These are phyloP conservation scores for Phytophthora vignae DNA, from an alignment of 352 stramenopile species.

Conservation along the genomic window DNA sequence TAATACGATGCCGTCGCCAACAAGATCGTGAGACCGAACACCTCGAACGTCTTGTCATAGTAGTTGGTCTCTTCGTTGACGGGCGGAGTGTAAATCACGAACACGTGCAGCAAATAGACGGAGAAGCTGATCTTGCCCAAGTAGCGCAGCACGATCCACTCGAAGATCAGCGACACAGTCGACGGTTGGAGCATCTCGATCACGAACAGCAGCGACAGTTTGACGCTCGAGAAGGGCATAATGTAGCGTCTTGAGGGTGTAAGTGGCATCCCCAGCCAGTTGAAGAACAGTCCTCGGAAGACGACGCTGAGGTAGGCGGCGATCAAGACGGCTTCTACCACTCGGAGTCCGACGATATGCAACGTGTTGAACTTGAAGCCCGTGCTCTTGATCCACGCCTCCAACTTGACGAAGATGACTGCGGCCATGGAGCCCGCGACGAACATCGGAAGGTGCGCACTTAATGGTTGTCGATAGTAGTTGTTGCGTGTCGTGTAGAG, in stretches of 20 bases:
- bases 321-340: constrained; percentile 11
- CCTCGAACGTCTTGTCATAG: constrained; percentile 11
- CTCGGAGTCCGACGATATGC: background rate
- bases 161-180: constrained; percentile 27
- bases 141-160: constrained; percentile 40
- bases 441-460: constrained; percentile 17
- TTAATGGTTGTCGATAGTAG: constrained; percentile 5
- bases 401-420: constrained; percentile 9
- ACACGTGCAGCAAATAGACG: constrained; percentile 48
- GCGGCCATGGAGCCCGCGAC: constrained; percentile 19
- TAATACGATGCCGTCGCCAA: constrained; percentile 13
- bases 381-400: constrained; percentile 9
- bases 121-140: constrained; percentile 50
- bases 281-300: constrained; percentile 14
- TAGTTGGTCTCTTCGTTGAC: constrained; percentile 1
- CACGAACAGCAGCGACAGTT: constrained; percentile 20
- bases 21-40: constrained; percentile 11
- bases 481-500: constrained; percentile 9
- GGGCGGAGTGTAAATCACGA: constrained; percentile 32
- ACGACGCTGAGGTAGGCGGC: constrained; percentile 7
- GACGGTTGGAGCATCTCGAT: constrained; percentile 40
- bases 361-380: constrained; percentile 3
- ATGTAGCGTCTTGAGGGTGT: background rate
- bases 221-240: constrained; percentile 13
- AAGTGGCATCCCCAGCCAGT: constrained; percentile 12